Percentiles rank a stretch among this genome's conserved stretches.
Evolutionary conservation across 352 stramenopile genomes (phyloP).

Genomic region (Blastocystis sp.): DNA sequence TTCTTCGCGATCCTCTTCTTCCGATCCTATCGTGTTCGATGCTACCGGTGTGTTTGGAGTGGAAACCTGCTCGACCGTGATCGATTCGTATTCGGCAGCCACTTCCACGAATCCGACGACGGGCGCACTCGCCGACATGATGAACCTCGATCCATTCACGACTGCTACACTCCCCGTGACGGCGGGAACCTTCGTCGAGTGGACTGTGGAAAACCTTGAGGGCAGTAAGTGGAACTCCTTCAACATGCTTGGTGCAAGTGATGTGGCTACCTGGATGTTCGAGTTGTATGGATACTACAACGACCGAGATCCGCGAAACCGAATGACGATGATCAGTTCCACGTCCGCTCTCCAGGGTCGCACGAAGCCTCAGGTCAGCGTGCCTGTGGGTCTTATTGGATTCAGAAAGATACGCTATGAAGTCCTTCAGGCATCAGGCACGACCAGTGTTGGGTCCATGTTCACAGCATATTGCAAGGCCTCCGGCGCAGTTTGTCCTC

Average conservation of each 20-base stretch:
- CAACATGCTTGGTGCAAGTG: neutral
- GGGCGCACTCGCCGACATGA: neutral
- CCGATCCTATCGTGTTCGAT: neutral
- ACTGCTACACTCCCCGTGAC: neutral
- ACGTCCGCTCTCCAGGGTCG: neutral
- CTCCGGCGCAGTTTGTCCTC: neutral
- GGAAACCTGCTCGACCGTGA: neutral
- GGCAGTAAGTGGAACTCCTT: conserved; percentile 3
- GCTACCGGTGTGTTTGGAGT: conserved; percentile 1
- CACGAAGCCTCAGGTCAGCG: neutral
- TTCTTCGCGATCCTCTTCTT: neutral
- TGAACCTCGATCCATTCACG: neutral
- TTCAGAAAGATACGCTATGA: neutral
- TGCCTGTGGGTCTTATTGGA: neutral
- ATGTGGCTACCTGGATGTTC: neutral
- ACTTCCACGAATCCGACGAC: neutral
- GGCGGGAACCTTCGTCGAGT: neutral
- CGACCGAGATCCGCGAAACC: neutral
- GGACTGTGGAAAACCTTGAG: neutral
- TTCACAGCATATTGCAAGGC: neutral
- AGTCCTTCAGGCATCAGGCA: neutral
- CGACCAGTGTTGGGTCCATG: neutral
- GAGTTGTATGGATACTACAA: neutral
- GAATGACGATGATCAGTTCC: too few species aligned
- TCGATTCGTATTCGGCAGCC: neutral